Evolutionary conservation across 108 stramenopile genomes (phyloP).

Genomic region (Fragilaria crotonensis): DNA sequence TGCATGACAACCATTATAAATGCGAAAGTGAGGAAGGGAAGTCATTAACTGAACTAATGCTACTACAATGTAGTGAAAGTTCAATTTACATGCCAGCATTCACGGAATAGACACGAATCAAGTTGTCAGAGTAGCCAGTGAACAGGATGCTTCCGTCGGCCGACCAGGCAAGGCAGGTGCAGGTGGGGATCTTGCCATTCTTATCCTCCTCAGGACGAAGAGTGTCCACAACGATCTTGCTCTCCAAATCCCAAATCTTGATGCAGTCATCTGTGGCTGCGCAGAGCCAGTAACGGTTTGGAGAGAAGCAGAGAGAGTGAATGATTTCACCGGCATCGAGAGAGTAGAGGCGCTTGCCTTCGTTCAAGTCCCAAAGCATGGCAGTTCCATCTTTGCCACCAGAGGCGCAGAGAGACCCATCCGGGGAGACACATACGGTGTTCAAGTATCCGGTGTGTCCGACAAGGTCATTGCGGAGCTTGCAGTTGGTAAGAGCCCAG

Average conservation of each 20-base stretch:
- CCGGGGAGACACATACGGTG: conserved; percentile 99
- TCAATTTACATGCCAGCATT: conserved; percentile 35
- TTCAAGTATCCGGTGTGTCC: conserved; percentile 99
- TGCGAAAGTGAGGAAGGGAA: too few species aligned
- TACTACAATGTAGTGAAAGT: too few species aligned
- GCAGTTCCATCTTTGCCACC: conserved; percentile 99
- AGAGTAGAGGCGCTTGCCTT: conserved; percentile 98
- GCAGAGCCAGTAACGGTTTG: conserved; percentile 99
- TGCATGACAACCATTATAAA: too few species aligned
- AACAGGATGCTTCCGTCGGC: conserved; percentile 95
- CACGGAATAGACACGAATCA: conserved; percentile 92
- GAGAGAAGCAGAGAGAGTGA: conserved; percentile 97
- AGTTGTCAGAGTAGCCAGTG: conserved; percentile 95
- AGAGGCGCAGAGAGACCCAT: conserved; percentile 97
- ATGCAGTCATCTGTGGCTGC: conserved; percentile 97
- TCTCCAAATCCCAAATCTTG: conserved; percentile 99
- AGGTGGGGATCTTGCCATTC: conserved; percentile 72
- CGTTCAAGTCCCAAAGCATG: conserved; percentile 99
- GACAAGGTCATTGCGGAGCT: conserved; percentile 95
- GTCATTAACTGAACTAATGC: too few species aligned
- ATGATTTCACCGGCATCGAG: conserved; percentile 98
- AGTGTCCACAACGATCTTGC: conserved; percentile 96
- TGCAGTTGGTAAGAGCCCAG: conserved; percentile 97
- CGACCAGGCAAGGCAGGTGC: conserved; percentile 97
- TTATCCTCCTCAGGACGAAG: conserved; percentile 74